These are phyloP conservation scores for Komagataella ulmi DNA, from an alignment of 805 yeast species.

Conservation along the genomic window DNA sequence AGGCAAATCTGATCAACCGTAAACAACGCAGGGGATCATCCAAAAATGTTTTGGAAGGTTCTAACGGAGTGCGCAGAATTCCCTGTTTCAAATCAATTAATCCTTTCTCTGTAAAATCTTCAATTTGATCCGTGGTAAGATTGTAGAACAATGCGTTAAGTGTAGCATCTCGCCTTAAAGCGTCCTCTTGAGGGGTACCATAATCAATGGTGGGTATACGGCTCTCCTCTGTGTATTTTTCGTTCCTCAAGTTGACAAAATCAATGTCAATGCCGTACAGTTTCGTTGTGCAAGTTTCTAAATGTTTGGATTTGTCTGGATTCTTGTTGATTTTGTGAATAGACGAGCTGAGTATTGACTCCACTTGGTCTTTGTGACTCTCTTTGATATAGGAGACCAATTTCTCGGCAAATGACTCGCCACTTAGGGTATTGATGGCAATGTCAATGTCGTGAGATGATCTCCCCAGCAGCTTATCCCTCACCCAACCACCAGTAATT, in stretches of 20 bases:
- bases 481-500: conserved; percentile 97
- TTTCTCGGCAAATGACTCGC: conserved; percentile 70
- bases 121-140: conserved; percentile 51
- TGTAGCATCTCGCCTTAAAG: conserved; percentile 89
- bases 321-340: conserved; percentile 80
- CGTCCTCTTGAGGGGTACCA: conserved; percentile 91
- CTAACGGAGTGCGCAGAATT: conserved; percentile 75
- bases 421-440: conserved; percentile 75
- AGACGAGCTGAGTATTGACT: conserved; percentile 12
- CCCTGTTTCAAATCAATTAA: conserved; percentile 58
- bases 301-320: conserved; percentile 91
- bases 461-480: conserved; percentile 79
- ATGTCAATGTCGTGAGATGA: conserved; percentile 84
- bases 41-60: conserved; percentile 70
- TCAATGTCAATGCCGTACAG: conserved; percentile 79
- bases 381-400: conserved; percentile 35
- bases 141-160: conserved; percentile 87
- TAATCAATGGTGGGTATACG: conserved; percentile 73
- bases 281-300: conserved; percentile 92
- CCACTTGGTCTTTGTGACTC: conserved; percentile 1
- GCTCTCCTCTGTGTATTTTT: conserved; percentile 70
- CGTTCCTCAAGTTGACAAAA: conserved; percentile 84
- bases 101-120: conserved; percentile 77
- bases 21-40: conserved; percentile 93
- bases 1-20: conserved; percentile 76